Evolutionary conservation across 257 asterid genomes (phyloP).

Genomic region (Scutellaria barbata): DNA sequence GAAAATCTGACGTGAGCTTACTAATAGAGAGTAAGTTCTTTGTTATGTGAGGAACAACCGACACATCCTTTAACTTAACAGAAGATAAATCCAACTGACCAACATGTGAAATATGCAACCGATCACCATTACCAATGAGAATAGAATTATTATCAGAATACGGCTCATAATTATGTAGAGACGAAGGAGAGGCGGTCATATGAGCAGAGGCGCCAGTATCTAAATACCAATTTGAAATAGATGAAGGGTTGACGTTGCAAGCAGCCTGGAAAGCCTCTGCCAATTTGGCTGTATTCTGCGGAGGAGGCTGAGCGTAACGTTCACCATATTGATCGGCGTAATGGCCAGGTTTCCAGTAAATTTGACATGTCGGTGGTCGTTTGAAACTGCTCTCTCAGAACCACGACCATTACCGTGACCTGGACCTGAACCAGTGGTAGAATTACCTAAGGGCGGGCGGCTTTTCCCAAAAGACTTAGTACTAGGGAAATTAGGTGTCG

Average conservation of each 20-base stretch:
- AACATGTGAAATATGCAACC: background rate
- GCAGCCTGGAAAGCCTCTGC: background rate
- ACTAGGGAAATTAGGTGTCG: too few relatives aligned
- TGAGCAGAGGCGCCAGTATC: background rate
- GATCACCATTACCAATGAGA: background rate
- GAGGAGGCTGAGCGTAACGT: background rate
- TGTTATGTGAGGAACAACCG: background rate
- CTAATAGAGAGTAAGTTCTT: background rate
- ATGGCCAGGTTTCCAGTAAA: background rate
- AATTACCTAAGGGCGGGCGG: background rate
- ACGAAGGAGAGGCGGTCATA: background rate
- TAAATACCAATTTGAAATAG: background rate
- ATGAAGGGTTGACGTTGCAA: background rate
- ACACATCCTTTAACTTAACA: background rate
- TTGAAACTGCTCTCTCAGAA: too few relatives aligned
- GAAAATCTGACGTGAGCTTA: background rate
- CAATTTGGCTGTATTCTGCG: background rate
- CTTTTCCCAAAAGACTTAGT: too few relatives aligned
- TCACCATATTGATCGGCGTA: background rate
- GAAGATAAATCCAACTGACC: background rate
- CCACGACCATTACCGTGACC: background rate
- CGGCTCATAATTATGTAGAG: background rate
- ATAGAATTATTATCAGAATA: background rate
- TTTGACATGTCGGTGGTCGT: background rate
- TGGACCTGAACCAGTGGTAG: background rate